Evolutionary conservation across 2,329 filamentous ascomycete genomes (phyloP).

Genomic region (Fusarium bactridioides): DNA sequence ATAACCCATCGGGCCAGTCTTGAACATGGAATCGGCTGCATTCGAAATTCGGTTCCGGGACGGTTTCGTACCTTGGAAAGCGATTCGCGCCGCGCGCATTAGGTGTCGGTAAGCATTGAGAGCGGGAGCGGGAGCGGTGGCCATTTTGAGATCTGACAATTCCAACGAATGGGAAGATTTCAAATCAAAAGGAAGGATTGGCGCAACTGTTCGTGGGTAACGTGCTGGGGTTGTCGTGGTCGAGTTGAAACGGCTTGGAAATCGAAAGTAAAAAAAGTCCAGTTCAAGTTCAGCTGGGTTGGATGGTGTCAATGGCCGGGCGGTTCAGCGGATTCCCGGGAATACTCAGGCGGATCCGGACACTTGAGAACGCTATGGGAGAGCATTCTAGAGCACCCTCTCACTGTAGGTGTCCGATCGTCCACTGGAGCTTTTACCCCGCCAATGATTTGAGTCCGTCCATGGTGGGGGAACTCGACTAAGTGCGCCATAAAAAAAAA

Average conservation of each 20-base stretch:
- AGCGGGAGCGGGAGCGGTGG: constrained; percentile 59
- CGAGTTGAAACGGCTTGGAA: constrained; percentile 2
- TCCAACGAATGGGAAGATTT: background rate
- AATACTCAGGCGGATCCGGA: background rate
- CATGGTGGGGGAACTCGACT: constrained; percentile 34
- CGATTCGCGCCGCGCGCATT: constrained; percentile 80
- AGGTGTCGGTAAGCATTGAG: constrained; percentile 81
- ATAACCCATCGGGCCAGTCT: background rate
- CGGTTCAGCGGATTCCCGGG: background rate
- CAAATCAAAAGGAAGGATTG: background rate
- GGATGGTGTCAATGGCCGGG: background rate
- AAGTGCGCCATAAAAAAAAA: constrained; percentile 29
- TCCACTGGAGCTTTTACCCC: constrained; percentile 32
- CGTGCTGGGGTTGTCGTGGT: background rate
- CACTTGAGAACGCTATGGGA: background rate
- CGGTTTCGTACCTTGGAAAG: constrained; percentile 75
- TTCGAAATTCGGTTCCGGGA: background rate
- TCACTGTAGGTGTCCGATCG: constrained; percentile 2
- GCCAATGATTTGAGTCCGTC: constrained; percentile 26
- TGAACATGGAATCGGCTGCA: background rate
- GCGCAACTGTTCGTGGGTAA: background rate
- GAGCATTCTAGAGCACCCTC: background rate
- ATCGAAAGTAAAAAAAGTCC: constrained; percentile 23
- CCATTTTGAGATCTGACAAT: constrained; percentile 15
- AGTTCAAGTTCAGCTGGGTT: background rate